Evolutionary conservation across 116 monocot species (phyloP).

Genomic region (Posidonia oceanica): DNA sequence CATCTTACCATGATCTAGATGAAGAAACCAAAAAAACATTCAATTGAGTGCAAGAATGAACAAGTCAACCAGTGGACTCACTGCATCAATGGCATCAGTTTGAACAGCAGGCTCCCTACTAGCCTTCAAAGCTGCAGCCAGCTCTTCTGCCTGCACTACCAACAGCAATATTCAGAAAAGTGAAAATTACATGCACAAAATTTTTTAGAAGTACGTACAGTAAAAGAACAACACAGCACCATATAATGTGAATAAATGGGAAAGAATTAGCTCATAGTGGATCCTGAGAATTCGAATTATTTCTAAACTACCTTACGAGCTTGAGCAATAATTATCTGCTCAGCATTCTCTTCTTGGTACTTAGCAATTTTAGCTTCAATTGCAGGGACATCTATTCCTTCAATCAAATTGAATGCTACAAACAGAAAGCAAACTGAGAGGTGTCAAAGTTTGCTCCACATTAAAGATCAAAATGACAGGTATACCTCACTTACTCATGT

Average conservation of each 20-base stretch:
- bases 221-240: not conserved
- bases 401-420: conserved; percentile 69
- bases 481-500: conserved; percentile 65
- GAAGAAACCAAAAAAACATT: too few species aligned
- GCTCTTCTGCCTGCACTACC: conserved; percentile 72
- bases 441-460: not conserved
- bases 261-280: not conserved
- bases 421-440: conserved; percentile 4
- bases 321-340: conserved; percentile 71
- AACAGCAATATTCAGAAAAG: conserved; percentile 3
- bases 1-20: not conserved
- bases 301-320: conserved; percentile 64
- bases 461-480: not conserved
- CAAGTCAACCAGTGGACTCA: conserved; percentile 20
- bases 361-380: conserved; percentile 81
- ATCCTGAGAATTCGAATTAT: not conserved
- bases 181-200: not conserved
- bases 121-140: conserved; percentile 67
- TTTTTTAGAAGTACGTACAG: not conserved
- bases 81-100: conserved; percentile 34
- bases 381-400: conserved; percentile 72
- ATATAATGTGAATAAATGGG: not conserved
- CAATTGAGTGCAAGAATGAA: not conserved
- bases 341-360: conserved; percentile 85
- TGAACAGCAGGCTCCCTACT: conserved; percentile 37